Conservation (phyloP, 2,329 filamentous ascomycete genomes). For the Thyridium curvatum region DNA sequence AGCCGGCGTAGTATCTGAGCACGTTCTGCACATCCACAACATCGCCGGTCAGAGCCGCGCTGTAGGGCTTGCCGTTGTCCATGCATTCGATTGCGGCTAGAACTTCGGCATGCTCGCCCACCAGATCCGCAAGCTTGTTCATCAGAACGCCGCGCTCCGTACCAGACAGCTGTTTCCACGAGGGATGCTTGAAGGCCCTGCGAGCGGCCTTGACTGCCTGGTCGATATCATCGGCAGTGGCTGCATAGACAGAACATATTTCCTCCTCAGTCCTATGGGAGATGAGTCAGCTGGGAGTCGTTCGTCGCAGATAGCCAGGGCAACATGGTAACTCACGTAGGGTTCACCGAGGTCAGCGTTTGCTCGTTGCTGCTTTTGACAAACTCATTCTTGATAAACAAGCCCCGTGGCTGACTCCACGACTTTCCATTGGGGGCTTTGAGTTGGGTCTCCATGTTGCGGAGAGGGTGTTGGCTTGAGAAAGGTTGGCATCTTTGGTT, state of each 20-base stretch:
- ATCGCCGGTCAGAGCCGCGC: slow-evolving; percentile 58
- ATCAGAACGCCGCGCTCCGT: slow-evolving; percentile 64
- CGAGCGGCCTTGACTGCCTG: slow-evolving; percentile 63
- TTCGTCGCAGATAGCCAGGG: not conserved
- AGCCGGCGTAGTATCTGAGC: slow-evolving; percentile 72
- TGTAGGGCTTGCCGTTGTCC: slow-evolving; percentile 76
- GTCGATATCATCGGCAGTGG: slow-evolving; percentile 61
- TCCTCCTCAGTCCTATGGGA: slow-evolving; percentile 48
- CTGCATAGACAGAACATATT: slow-evolving; percentile 66
- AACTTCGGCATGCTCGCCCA: slow-evolving; percentile 54
- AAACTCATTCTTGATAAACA: slow-evolving; percentile 82
- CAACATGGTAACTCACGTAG: slow-evolving; percentile 42
- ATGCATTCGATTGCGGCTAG: slow-evolving; percentile 58
- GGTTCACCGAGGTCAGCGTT: slow-evolving; percentile 63
- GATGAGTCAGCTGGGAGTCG: too few species aligned
- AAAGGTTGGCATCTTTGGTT: slow-evolving; percentile 21
- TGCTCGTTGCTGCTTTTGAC: slow-evolving; percentile 59
- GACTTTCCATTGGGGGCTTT: slow-evolving; percentile 69
- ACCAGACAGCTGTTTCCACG: slow-evolving; percentile 62
- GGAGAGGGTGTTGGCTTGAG: slow-evolving; percentile 1
- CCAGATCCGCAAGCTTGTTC: slow-evolving; percentile 62
- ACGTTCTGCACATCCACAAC: slow-evolving; percentile 41
- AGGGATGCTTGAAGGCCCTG: slow-evolving; percentile 58
- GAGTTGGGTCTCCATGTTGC: slow-evolving; percentile 45
- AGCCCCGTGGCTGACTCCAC: slow-evolving; percentile 67